phyloP scores from a whole-genome alignment of 345 rosid species.

The Brassica cretica region DNA sequence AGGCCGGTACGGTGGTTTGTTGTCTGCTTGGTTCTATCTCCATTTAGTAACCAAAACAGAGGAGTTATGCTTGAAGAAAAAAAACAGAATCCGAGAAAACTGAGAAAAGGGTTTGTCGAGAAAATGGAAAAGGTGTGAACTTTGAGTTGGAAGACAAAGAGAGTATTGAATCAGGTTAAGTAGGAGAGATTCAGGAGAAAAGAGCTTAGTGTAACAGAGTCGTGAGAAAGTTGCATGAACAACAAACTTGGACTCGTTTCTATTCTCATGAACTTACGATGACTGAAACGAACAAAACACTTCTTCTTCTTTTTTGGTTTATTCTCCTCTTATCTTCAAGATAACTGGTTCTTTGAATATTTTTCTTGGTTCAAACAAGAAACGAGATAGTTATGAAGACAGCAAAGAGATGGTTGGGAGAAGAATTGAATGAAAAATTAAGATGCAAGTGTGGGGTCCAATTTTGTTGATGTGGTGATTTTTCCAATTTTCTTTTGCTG shows the following conservation, averaged over 20 bases:
- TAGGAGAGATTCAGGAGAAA: constrained; percentile 42
- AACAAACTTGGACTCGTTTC: constrained; percentile 43
- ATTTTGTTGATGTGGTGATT: constrained; percentile 19
- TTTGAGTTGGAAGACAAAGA: constrained; percentile 9
- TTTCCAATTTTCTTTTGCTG: constrained; percentile 5
- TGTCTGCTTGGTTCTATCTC: constrained; percentile 75
- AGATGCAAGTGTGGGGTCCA: constrained; percentile 19
- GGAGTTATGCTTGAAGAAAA: background rate
- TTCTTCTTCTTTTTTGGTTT: background rate
- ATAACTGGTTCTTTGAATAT: constrained; percentile 12
- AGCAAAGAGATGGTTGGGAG: constrained; percentile 44
- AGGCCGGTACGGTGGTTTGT: constrained; percentile 32
- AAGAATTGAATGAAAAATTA: constrained; percentile 25
- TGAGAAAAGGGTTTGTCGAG: constrained; percentile 27
- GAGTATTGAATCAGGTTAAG: constrained; percentile 19
- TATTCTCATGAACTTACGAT: constrained; percentile 36
- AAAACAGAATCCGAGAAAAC: background rate
- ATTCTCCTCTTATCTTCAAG: constrained; percentile 4
- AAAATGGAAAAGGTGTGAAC: constrained; percentile 39
- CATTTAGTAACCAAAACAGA: constrained; percentile 38
- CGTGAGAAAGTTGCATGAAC: constrained; percentile 36
- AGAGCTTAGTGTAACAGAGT: constrained; percentile 23
- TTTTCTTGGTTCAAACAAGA: constrained; percentile 32
- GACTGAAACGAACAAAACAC: constrained; percentile 38
- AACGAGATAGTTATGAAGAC: constrained; percentile 44